Conservation (phyloP, 768 basidiomycete genomes). For the Lactarius deliciosus region DNA sequence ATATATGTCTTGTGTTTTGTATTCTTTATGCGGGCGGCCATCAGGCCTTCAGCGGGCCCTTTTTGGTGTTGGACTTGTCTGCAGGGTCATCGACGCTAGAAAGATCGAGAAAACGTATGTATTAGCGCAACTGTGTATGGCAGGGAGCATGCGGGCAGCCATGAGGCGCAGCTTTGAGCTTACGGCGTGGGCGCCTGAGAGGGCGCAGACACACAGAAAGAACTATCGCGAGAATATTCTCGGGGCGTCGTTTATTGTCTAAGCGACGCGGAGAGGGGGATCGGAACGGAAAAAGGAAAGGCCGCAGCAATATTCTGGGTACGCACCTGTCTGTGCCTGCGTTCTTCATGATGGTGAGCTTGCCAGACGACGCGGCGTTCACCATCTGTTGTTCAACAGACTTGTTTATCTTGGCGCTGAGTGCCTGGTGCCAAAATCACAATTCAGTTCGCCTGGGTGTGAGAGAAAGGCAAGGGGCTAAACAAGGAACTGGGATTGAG, state of each 20-base stretch:
- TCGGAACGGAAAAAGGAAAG: background rate
- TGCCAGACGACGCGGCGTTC: slow-evolving; percentile 82
- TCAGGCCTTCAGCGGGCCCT: background rate
- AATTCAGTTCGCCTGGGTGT: slow-evolving; percentile 10
- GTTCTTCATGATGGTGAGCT: slow-evolving; percentile 90
- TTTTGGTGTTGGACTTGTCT: slow-evolving; percentile 11
- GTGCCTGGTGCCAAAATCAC: slow-evolving; percentile 46
- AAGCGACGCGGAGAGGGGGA: background rate
- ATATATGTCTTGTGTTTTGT: background rate
- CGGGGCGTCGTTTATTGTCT: background rate
- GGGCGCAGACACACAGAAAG: background rate
- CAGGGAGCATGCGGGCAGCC: slow-evolving; percentile 23
- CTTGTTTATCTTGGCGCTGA: slow-evolving; percentile 88
- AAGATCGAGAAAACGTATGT: slow-evolving; percentile 9
- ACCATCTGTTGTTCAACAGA: slow-evolving; percentile 93
- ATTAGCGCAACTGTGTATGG: slow-evolving; percentile 16
- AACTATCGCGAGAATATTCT: background rate
- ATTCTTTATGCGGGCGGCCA: background rate
- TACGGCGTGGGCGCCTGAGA: slow-evolving; percentile 16
- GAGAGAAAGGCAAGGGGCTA: background rate
- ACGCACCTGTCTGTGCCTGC: slow-evolving; percentile 44
- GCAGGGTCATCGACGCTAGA: slow-evolving; percentile 16
- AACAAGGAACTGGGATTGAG: background rate
- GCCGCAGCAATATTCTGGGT: background rate
- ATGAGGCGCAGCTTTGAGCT: slow-evolving; percentile 3